Evolutionary conservation across 345 rosid species (phyloP), one percentile per base, ranked within the genome.

Genomic region (Adansonia digitata): DNA sequence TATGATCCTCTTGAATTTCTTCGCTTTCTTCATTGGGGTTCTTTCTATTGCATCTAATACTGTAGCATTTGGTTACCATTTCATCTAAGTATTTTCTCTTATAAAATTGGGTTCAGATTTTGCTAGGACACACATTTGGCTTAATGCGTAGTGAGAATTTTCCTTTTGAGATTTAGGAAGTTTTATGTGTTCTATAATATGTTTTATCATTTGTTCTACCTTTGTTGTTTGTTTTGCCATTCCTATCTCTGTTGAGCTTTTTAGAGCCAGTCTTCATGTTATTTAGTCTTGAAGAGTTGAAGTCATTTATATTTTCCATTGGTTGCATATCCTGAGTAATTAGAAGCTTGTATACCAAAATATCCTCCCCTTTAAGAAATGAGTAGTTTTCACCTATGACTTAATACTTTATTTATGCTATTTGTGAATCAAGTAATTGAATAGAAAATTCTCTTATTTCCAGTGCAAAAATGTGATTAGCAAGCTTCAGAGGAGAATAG

Each of bases 401-500:
- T 43, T 67, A 17, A 43, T 45, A 67, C 55, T 29, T 46, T 26
- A 26, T 45, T 26, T 26, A 18, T 71, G 26, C 61, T 35, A 72
- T 49, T 71, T 72, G n/a, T 68, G 27, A 70, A 68, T 46, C 31
- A 35, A 72, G 12, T 37, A 18, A 35, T 62, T 83, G 43, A 76
- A 72, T 69, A 70, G 48, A 59, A 60, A 82, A 14, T 69, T 76
- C 24, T 78, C 61, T 24, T 79, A 17, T 81, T 37, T 78, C 80
- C 89, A 96, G 99, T 93, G 94, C 84, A 96, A 93, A 85, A 92
- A 83, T 79, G 99, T 90, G 57, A 76, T 91, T 27, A 85, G 88
- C 91, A 96, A 96, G 90, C 91, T 96, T 64, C 97, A 91, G 77
- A 88, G 92, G 80, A 90, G 92, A 82, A 85, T 96, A 26, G 93